A percentile compares a stretch with the other conserved stretches of the same genome.
These are phyloP conservation scores for Emmonsia crescens DNA, from an alignment of 2,329 filamentous ascomycete genomes.

Conservation along the genomic window DNA sequence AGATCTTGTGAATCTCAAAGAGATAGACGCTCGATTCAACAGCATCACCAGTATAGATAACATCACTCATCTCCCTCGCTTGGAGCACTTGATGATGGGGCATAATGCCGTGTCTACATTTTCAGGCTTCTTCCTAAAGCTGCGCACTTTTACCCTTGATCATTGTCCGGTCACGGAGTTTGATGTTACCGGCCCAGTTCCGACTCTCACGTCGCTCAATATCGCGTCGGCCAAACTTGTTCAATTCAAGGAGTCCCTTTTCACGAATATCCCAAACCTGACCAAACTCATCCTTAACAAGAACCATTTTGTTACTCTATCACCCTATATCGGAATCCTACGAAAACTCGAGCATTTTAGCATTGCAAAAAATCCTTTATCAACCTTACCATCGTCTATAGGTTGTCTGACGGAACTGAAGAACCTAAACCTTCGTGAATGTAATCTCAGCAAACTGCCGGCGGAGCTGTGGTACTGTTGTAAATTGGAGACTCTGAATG, in stretches of 20 bases:
- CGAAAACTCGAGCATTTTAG: constrained; percentile 81
- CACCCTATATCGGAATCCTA: constrained; percentile 72
- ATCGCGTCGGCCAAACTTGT: constrained; percentile 85
- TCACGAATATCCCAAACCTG: constrained; percentile 75
- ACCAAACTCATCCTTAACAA: constrained; percentile 83
- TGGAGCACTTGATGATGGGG: constrained; percentile 81
- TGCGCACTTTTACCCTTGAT: constrained; percentile 78
- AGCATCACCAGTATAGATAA: constrained; percentile 78
- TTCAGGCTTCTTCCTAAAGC: constrained; percentile 72
- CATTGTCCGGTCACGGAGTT: constrained; percentile 94
- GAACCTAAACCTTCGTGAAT: constrained; percentile 80
- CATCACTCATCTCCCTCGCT: constrained; percentile 67
- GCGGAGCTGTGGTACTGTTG: constrained; percentile 94
- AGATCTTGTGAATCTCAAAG: constrained; percentile 65
- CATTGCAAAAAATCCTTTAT: constrained; percentile 82
- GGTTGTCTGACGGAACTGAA: constrained; percentile 76
- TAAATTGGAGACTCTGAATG: constrained; percentile 81
- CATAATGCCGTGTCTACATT: constrained; percentile 91
- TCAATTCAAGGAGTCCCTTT: constrained; percentile 74
- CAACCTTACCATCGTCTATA: constrained; percentile 73
- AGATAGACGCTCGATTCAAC: constrained; percentile 93
- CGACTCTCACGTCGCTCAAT: constrained; percentile 76
- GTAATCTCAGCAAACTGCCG: constrained; percentile 81
- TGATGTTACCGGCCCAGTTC: constrained; percentile 63
- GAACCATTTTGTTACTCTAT: constrained; percentile 89